phyloP scores from a whole-genome alignment of 148 eudicot species.

The Amaranthus cruentus region DNA sequence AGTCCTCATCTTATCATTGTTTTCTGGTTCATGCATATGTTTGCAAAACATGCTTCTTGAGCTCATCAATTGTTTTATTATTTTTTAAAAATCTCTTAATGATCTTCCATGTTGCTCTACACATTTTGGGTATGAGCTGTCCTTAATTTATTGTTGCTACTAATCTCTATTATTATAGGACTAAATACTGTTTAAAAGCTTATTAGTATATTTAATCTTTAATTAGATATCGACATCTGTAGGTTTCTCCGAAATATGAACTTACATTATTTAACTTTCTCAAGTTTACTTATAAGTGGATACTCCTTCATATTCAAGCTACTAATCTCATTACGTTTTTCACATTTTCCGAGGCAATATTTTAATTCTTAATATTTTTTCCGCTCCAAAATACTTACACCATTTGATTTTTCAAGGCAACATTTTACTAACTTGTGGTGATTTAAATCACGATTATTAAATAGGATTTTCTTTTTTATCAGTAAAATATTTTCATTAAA shows the following conservation, averaged over 20 bases:
- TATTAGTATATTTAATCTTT: background rate
- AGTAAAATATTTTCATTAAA: too few relatives aligned
- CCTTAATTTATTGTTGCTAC: background rate
- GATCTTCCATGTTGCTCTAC: background rate
- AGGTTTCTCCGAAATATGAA: too few relatives aligned
- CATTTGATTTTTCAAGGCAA: too few relatives aligned
- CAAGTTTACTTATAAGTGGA: too few relatives aligned
- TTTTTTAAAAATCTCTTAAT: background rate
- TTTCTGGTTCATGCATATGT: constrained; percentile 16
- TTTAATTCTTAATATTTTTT: too few relatives aligned
- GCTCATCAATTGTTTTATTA: background rate
- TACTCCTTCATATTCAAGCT: background rate
- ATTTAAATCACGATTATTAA: background rate
- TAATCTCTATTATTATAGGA: too few relatives aligned
- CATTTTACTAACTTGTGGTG: constrained; percentile 1
- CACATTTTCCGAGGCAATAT: background rate
- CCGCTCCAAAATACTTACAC: too few relatives aligned
- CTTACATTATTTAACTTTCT: too few relatives aligned
- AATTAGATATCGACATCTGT: too few relatives aligned
- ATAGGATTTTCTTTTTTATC: too few relatives aligned
- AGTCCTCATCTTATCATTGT: background rate
- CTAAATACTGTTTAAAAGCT: background rate
- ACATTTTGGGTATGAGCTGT: background rate
- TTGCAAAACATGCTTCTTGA: constrained; percentile 30
- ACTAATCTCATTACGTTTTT: background rate